These are phyloP conservation scores for Apostasia shenzhenica DNA, from an alignment of 106 monocot genomes.

Conservation along the genomic window DNA sequence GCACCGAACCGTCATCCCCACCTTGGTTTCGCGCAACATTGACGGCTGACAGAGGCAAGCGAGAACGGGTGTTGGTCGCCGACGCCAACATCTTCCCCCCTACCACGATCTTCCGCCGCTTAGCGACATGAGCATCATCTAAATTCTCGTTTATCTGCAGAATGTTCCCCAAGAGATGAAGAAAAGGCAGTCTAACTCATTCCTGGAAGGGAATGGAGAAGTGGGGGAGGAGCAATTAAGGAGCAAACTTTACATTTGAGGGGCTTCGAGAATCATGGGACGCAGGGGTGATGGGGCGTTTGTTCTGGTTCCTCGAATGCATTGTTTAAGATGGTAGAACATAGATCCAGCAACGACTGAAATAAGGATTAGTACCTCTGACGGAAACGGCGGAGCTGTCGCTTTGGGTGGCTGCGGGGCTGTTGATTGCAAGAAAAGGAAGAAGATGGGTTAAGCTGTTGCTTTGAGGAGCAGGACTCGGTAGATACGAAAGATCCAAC, in stretches of 20 bases:
- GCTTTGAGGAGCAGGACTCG: too few relatives aligned
- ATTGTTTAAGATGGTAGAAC: background rate
- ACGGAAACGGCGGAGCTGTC: constrained; percentile 2
- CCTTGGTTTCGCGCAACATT: constrained; percentile 12
- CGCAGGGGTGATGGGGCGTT: background rate
- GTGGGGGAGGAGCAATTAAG: too few relatives aligned
- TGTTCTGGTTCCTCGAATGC: constrained; percentile 9
- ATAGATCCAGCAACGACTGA: background rate
- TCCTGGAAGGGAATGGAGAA: background rate
- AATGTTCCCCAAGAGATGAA: background rate
- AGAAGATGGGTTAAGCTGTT: background rate
- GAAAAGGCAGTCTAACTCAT: too few relatives aligned
- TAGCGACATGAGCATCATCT: background rate
- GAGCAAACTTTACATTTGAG: constrained; percentile 10
- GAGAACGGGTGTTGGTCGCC: constrained; percentile 1
- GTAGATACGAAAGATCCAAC: too few relatives aligned
- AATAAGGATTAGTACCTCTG: background rate
- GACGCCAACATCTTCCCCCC: constrained; percentile 1
- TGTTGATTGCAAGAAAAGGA: background rate
- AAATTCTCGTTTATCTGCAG: constrained; percentile 1
- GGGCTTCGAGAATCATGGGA: background rate
- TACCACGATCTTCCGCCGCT: constrained; percentile 3
- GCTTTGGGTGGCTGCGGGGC: background rate
- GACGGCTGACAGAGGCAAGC: constrained; percentile 29
- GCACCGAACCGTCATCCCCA: background rate